Evolutionary conservation across 768 basidiomycete species (phyloP), one percentile per base, ranked within the genome.

Genomic region (Cubamyces lactineus): DNA sequence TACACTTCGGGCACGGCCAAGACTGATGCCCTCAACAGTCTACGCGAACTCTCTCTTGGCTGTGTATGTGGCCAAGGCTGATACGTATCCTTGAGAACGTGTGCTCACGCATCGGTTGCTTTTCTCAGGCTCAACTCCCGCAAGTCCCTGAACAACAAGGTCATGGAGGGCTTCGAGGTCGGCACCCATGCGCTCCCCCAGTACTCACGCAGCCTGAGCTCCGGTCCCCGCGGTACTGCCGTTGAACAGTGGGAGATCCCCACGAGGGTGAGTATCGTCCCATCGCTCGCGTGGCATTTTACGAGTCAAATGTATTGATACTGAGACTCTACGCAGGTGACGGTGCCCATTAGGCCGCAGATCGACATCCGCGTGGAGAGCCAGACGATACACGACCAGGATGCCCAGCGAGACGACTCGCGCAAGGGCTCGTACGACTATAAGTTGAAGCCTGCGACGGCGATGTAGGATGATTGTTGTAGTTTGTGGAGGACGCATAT

Each of bases 191-290:
- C 45, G 45, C 19, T 46, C 45, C 19, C 11, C 21, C 34, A 34
- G 34, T 34, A 34, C 34, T 34, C 34, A 34, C 34, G 34, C 34
- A 34, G 34, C 34, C 34, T 34, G 34, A 34, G 34, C 34, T 34
- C 34, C 34, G 34, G 34, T 34, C 34, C 34, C 34, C 34, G 45
- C 45, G 45, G 45, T 17, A 11, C 19, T 21, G 19, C 42, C 45
- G 45, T 21, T 21, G 45, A 46, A 46, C 45, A 46, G 45, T 46
- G 45, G 45, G 45, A 46, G 45, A 46, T 46, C 19, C 45, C 45
- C 45, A 46, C 45, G 45, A 46, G 45, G 19, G 45, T 46, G 45
- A 46, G 45, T 46, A 23, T 21, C 42, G 5, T 46, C 23, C 11
- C 16, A 34, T 34, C 45, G 19, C 23, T 46, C n/a, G 45, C 45